Base-by-base conservation (phyloP, 495 filamentous ascomycete genomes). In the Talaromyces liani region DNA sequence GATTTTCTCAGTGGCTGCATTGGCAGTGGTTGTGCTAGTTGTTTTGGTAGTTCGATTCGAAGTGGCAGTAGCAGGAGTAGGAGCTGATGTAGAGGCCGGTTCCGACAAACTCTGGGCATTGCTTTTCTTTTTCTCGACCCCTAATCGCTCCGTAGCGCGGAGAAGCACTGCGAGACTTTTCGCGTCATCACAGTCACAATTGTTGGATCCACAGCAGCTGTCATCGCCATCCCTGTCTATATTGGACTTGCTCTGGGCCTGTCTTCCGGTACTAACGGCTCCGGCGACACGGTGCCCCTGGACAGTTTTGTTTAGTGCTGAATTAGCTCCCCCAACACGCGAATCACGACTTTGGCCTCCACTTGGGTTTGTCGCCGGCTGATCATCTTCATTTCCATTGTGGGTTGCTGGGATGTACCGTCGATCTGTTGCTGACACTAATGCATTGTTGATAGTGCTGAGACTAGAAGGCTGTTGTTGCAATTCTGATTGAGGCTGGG, bases 101-200 rank as follows among this genome's bases (percentile, higher is more conserved):
- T 25, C 51, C 24, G 22, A 16, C 51, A 22, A 14, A 9, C 14
- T 39, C 6, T 33, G 20, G 57, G 34, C 31, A 8, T 27, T 20
- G 5, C 6, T 27, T 27, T 33, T 33, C 27, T 33, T 53, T 41
- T 58, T 58, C 20, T 51, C 53, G 8, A n/a, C 45, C 27, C 55
- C 54, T 49, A 57, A 58, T 27, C 41, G 18, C 34, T 58, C 62
- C 14, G 62, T 63, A 24, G 53, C 55, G 18, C 62, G 55, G 29
- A 63, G 33, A 6, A 57, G 51, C 25, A 63, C 55, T 1, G 62
- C 62, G 14, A 63, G 62, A 29, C 62, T 63, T 57, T 58, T 58
- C 12, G 62, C 51, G 34, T 63, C 62, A 34, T 63, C 55, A 24
- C 51, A 45, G 31, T 39, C 51, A 34, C 36, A 57, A 54, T 63